Base-by-base conservation (phyloP, 345 rosid genomes). In the Eucalyptus leucophloia region DNA sequence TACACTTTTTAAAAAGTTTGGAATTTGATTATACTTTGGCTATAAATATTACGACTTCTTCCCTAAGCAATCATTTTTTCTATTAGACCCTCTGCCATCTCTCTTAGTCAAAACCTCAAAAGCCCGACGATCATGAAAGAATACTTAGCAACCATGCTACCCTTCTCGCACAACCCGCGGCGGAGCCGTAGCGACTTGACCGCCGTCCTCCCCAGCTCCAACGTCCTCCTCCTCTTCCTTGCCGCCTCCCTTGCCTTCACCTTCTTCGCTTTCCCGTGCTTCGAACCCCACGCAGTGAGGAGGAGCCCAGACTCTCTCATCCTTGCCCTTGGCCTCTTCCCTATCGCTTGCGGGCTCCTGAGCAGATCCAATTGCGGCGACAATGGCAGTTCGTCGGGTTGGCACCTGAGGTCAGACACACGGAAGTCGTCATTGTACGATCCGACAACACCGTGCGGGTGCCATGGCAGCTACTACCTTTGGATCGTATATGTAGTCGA, bases 241-340 rank as follows among this genome's bases (percentile, higher is more conserved):
- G 92, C 95, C 13, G 96, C 96, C 50, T 67, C 93, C 9, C 60
- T 95, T 12, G 90, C 95, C 54, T 50, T 91, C 14, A 87, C 94
- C 50, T 30, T 92, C 54, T 93, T 93, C 91, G 17, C 96, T 86
- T 56, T 94, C 58, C 86, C 95, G 69, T 97, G 98, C 89, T 92
- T 94, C n/a, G 92, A 93, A 87, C 98, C 97, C 9, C 92, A 94
- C 8, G 83, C 86, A 37, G 94, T 95, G 49, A 97, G 95, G 32
- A 97, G 90, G 91, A 91, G 96, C 82, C 95, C 97, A 98, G 94
- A 94, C 88, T 95, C 95, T 8, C 93, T 97, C 21, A 96, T 95
- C 90, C 89, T 97, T 2, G 95, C 93, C 4, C 92, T 97, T 10
- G 98, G 95, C 15, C 92, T 96, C 15, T 95, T 97, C 91, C 99